These are phyloP conservation scores for Sclerospora graminicola DNA, from an alignment of 352 stramenopile genomes.

Conservation along the genomic window DNA sequence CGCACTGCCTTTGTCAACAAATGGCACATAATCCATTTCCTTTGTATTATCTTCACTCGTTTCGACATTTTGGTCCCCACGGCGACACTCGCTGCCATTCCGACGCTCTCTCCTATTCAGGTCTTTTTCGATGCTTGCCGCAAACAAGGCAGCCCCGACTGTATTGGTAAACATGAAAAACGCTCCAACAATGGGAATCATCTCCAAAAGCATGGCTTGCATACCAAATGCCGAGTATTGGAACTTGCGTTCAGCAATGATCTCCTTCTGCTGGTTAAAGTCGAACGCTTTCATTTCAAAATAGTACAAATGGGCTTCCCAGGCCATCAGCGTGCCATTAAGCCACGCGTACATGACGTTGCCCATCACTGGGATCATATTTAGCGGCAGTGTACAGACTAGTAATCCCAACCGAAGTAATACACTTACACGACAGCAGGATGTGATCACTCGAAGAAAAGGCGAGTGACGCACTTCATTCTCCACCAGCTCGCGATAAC, in stretches of 20 bases:
- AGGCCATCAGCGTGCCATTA: slow-evolving; percentile 42
- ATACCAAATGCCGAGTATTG: slow-evolving; percentile 49
- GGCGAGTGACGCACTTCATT: slow-evolving; percentile 32
- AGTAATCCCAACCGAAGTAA: slow-evolving; percentile 32
- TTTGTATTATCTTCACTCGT: slow-evolving; percentile 3
- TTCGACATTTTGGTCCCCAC: slow-evolving; percentile 8
- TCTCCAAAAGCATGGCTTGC: slow-evolving; percentile 44
- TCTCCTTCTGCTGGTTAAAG: slow-evolving; percentile 37
- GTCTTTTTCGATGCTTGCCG: slow-evolving; percentile 39
- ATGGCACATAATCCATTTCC: slow-evolving; percentile 16
- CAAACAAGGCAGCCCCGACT: slow-evolving; percentile 42
- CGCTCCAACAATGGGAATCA: slow-evolving; percentile 37
- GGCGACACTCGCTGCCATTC: slow-evolving; percentile 12
- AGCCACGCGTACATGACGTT: slow-evolving; percentile 46
- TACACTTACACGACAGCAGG: slow-evolving; percentile 43
- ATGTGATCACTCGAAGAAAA: slow-evolving; percentile 25
- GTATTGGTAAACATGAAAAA: slow-evolving; percentile 58
- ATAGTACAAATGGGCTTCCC: slow-evolving; percentile 51
- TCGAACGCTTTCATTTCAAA: slow-evolving; percentile 43
- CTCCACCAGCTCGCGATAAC: slow-evolving; percentile 30
- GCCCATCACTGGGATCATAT: slow-evolving; percentile 43
- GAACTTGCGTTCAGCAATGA: slow-evolving; percentile 24
- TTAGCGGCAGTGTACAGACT: slow-evolving; percentile 42
- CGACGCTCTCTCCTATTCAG: slow-evolving; percentile 13
- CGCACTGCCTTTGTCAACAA: slow-evolving; percentile 20